Percentiles rank a stretch among this genome's conserved stretches.
Evolutionary conservation across 2,329 filamentous ascomycete species (phyloP).

Genomic region (Chaetoscypha palmicola): DNA sequence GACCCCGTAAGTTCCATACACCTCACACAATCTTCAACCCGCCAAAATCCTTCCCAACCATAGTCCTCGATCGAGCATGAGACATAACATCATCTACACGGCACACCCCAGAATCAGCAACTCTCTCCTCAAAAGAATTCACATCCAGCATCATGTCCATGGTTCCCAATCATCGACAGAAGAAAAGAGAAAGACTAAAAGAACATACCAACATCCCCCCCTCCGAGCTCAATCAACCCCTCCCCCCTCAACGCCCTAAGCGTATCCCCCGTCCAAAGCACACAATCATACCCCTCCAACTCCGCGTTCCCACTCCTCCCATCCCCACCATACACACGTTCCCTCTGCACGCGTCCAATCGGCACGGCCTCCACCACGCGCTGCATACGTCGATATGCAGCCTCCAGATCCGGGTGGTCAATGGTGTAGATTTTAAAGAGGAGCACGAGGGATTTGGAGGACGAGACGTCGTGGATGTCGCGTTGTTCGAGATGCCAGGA

Average conservation of each 20-base stretch:
- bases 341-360: constrained; percentile 15
- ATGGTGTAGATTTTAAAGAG: constrained; percentile 18
- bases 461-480: constrained; percentile 16
- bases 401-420: neutral
- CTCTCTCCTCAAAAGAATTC: neutral
- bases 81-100: constrained; percentile 17
- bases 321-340: constrained; percentile 8
- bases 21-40: constrained; percentile 15
- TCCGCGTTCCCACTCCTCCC: constrained; percentile 15
- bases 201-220: constrained; percentile 13
- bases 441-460: constrained; percentile 17
- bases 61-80: constrained; percentile 15
- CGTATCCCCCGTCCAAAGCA: constrained; percentile 23
- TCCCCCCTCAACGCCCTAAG: constrained; percentile 13
- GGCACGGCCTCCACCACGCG: constrained; percentile 15
- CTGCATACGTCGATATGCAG: constrained; percentile 12
- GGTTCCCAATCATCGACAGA: neutral
- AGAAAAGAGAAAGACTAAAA: neutral
- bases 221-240: constrained; percentile 14
- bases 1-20: neutral
- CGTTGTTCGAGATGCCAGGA: constrained; percentile 17
- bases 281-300: constrained; percentile 23
- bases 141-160: neutral
- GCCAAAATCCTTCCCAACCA: constrained; percentile 22
- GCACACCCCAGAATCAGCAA: constrained; percentile 3